These are phyloP conservation scores for Fraxinus platypoda DNA, from an alignment of 305 asterid species.

Conservation along the genomic window DNA sequence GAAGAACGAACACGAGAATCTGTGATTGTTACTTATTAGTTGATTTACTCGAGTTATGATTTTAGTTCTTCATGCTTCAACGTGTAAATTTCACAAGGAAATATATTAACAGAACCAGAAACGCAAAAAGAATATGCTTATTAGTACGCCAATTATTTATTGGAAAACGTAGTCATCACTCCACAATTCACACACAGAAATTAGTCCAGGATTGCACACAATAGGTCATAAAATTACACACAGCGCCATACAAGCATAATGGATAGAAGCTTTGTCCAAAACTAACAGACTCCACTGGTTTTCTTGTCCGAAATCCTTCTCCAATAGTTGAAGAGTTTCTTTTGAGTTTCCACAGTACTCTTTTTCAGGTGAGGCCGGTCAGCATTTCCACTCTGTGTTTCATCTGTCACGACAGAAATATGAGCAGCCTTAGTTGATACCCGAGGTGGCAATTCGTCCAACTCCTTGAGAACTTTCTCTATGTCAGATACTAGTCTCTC, in stretches of 20 bases:
- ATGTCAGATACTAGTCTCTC: constrained; percentile 33
- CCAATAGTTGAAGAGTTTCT: constrained; percentile 42
- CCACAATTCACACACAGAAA: background rate
- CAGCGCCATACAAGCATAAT: background rate
- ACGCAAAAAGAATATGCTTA: background rate
- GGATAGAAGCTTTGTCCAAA: background rate
- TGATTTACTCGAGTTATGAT: background rate
- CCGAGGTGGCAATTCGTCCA: constrained; percentile 23
- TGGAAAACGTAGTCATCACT: background rate
- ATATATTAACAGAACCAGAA: background rate
- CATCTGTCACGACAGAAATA: constrained; percentile 3
- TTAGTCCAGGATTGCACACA: background rate
- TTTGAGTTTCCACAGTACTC: background rate
- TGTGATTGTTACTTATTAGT: background rate
- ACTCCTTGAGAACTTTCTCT: constrained; percentile 28
- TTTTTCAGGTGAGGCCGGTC: constrained; percentile 6
- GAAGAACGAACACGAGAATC: background rate
- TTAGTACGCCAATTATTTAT: background rate
- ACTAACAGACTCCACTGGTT: constrained; percentile 60
- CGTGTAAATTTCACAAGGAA: background rate
- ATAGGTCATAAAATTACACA: background rate
- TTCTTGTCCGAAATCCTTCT: constrained; percentile 61
- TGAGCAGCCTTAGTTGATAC: background rate
- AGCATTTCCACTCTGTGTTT: constrained; percentile 11
- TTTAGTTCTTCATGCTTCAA: background rate